phyloP scores from a whole-genome alignment of 345 rosid species.

The Populus davidiana region DNA sequence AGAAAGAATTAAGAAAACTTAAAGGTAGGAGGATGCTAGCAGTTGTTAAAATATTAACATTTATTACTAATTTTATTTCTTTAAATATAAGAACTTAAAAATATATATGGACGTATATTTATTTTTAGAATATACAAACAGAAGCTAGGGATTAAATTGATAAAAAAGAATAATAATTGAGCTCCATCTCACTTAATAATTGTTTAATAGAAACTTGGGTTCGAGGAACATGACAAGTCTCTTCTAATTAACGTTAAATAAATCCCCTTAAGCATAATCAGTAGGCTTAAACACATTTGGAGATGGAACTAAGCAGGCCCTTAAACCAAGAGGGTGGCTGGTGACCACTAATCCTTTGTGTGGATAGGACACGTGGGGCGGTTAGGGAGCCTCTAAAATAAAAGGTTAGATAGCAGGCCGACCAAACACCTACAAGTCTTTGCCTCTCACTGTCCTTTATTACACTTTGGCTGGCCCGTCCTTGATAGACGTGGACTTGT shows the following conservation, averaged over 20 bases:
- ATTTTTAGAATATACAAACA: background rate
- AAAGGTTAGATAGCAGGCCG: background rate
- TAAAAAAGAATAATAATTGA: too few species aligned
- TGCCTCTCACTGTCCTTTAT: background rate
- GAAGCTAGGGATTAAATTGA: background rate
- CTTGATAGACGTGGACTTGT: background rate
- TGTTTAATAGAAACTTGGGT: too few species aligned
- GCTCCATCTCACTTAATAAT: too few species aligned
- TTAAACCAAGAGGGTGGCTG: background rate
- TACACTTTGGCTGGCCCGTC: background rate
- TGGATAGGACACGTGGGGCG: slow-evolving; percentile 39
- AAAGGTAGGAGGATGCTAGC: too few species aligned
- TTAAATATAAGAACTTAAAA: background rate
- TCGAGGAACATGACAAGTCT: too few species aligned
- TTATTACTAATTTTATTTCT: background rate
- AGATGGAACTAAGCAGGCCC: background rate
- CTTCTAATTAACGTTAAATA: too few species aligned
- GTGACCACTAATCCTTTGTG: slow-evolving; percentile 18
- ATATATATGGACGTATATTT: too few species aligned
- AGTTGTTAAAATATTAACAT: too few species aligned
- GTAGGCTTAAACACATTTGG: background rate
- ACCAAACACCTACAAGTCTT: background rate
- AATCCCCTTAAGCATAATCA: too few species aligned
- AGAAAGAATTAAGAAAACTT: background rate
- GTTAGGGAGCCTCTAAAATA: slow-evolving; percentile 16